Base-by-base conservation (phyloP, 2,329 filamentous ascomycete species). In the Dryadomyces sulphureus region DNA sequence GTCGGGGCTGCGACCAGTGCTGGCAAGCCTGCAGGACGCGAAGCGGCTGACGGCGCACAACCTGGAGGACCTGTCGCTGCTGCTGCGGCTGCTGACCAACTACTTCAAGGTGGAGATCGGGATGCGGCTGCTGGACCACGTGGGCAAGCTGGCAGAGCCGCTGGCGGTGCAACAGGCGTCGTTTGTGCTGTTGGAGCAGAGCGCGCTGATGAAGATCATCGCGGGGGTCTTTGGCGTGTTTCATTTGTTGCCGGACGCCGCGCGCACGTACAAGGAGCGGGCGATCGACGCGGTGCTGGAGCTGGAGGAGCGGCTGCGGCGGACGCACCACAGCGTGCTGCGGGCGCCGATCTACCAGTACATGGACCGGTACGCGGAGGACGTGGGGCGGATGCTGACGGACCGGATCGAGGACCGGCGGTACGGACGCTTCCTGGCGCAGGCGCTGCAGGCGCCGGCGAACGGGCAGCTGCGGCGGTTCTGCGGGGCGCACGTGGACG, bases 21-120 rank as follows among this genome's bases (percentile, higher is more conserved):
- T 99, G 32, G 89, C 94, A 59, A 98, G 94, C 58, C 73, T 99
- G 3, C 90, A 94, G 53, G 92, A 98, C 57, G 84, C 90, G 0
- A 87, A 94, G 60, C 81, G 90, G 48, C 69, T 99, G 19, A 94
- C 80, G 19, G 84, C 90, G 0, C 84, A 89, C 55, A 89, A 89
- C 2, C 69, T 99, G 5, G 89, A 96, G 59, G 94, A 94, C 22
- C 68, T 99, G 27, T 89, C 89, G 17, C 79, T 90, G 35, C 71
- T 99, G 2, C 65, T 99, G 49, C 90, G 92, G 52, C 71, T 99
- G 2, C 69, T 99, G 17, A 98, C 90, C 0, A 96, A 92, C 49
- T 98, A 98, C 61, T 99, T 99, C 65, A 99, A 98, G 64, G 89
- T 96, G 1, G 92, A 98, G 60, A 98, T 99, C 45, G 93, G 92